Conservation (phyloP, 306 rosid genomes). For the Malus domestica region DNA sequence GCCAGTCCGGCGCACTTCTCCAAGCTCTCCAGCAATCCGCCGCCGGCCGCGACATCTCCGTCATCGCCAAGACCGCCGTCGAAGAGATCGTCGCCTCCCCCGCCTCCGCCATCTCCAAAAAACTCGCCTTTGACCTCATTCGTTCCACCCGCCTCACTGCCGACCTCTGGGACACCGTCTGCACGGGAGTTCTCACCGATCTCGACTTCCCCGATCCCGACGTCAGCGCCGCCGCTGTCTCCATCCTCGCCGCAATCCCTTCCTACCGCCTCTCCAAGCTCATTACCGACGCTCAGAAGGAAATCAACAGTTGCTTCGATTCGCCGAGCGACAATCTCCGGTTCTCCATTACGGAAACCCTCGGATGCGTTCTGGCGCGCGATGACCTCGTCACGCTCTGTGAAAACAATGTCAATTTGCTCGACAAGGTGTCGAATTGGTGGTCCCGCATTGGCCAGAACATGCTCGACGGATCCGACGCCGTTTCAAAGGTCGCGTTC, state of each 20-base stretch:
- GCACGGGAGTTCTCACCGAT: constrained; percentile 72
- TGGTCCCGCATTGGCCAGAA: constrained; percentile 78
- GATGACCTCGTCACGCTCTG: constrained; percentile 93
- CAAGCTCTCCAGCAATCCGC: constrained; percentile 99
- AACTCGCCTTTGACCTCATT: constrained; percentile 88
- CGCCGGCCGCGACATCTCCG: constrained; percentile 88
- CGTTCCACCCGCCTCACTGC: constrained; percentile 96
- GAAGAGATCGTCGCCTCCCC: constrained; percentile 97
- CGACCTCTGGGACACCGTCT: constrained; percentile 91
- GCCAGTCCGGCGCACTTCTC: constrained; percentile 90
- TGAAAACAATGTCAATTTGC: constrained; percentile 75
- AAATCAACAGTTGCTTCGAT: constrained; percentile 76
- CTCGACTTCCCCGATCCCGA: constrained; percentile 95
- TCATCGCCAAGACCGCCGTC: constrained; percentile 83
- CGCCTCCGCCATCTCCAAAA: constrained; percentile 88
- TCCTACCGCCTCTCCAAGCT: constrained; percentile 69
- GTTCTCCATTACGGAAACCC: constrained; percentile 79
- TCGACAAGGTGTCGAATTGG: constrained; percentile 81
- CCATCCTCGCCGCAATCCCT: constrained; percentile 91
- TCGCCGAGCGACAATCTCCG: constrained; percentile 74
- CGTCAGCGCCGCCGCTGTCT: constrained; percentile 87
- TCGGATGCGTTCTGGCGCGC: constrained; percentile 88
- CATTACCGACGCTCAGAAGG: constrained; percentile 67
- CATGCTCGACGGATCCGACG: constrained; percentile 81
- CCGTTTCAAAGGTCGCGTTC: constrained; percentile 84